Base-by-base conservation (phyloP, 495 filamentous ascomycete species). In the Talaromyces thailandensis region DNA sequence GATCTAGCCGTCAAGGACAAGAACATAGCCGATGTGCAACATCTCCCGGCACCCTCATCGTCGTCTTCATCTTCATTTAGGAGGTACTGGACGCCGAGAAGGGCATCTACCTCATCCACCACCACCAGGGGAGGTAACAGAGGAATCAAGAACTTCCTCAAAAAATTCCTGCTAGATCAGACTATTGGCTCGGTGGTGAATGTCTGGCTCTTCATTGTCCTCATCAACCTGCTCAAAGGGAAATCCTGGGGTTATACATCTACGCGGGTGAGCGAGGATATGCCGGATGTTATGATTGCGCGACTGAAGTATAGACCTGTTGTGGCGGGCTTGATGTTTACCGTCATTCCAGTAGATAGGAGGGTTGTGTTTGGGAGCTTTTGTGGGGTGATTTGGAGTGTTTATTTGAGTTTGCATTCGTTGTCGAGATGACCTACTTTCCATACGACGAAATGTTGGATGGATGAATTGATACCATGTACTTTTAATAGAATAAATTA, bases 151-250 rank as follows among this genome's bases (percentile, higher is more conserved):
- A 94, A 96, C 70, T 94, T 93, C 5, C 58, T 79, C 45, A 86
- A 84, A 75, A 98, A 98, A 73, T 86, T 95, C 60, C 16, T 85
- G 5, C 79, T 96, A 2, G 94, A 98, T 70, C 92, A 95, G 72
- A 90, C 88, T 0, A 58, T 92, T 12, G 88, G 88, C 11, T 88
- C 86, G 4, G 79, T 84, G 11, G 67, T 88, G 62, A 98, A 98
- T 71, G 95, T 90, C 6, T 70, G 88, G 5, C 65, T 90, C 26
- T 97, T 96, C 73, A 81, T 89, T 16, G 77, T 78, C 21, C 72
- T 80, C 37, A 84, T 87, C 64, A 79, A 82, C 63, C 60, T 80
- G 12, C 65, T 87, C 3, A 83, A 80, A 66, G 82, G 82, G 4
- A 61, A 51, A 24, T 16, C 24, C 7, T 61, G 37, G 59, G 26